phyloP scores from a whole-genome alignment of 495 filamentous ascomycete genomes.

The Hypoxylon trugodes region DNA sequence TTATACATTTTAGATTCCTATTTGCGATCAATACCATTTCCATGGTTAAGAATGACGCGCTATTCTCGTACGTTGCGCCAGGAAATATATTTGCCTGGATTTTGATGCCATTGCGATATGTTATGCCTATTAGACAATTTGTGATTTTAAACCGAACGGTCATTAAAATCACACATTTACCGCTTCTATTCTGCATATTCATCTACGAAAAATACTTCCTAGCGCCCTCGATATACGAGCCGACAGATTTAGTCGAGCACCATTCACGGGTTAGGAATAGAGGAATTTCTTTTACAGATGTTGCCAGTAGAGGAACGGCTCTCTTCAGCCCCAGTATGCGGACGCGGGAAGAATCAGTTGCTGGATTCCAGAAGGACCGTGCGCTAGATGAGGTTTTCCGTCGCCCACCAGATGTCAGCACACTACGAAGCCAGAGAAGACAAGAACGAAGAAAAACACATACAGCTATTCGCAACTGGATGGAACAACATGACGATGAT shows the following conservation, averaged over 20 bases:
- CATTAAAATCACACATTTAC: slow-evolving; percentile 90
- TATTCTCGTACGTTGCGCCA: slow-evolving; percentile 91
- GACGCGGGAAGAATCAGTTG: slow-evolving; percentile 81
- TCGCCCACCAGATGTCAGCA: slow-evolving; percentile 54
- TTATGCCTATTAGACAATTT: slow-evolving; percentile 79
- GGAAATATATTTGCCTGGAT: slow-evolving; percentile 90
- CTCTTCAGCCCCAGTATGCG: slow-evolving; percentile 75
- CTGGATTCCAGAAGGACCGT: slow-evolving; percentile 85
- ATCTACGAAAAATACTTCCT: slow-evolving; percentile 84
- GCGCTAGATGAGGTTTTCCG: slow-evolving; percentile 94
- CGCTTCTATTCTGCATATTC: slow-evolving; percentile 83
- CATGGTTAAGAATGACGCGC: slow-evolving; percentile 93
- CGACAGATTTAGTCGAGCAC: slow-evolving; percentile 73
- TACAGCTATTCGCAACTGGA: slow-evolving; percentile 84
- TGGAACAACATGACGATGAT: slow-evolving; percentile 76
- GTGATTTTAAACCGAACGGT: slow-evolving; percentile 82
- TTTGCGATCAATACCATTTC: slow-evolving; percentile 95
- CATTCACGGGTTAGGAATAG: slow-evolving; percentile 48
- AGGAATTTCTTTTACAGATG: slow-evolving; percentile 63
- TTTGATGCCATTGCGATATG: slow-evolving; percentile 78
- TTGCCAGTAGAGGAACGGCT: slow-evolving; percentile 51
- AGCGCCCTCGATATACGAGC: slow-evolving; percentile 72
- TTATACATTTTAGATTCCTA: slow-evolving; percentile 63
- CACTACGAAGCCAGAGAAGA: slow-evolving; percentile 57
- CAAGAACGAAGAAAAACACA: slow-evolving; percentile 71